Evolutionary conservation across 768 basidiomycete genomes (phyloP), one percentile per base, ranked within the genome.

Genomic region (Flagelloscypha sp.): DNA sequence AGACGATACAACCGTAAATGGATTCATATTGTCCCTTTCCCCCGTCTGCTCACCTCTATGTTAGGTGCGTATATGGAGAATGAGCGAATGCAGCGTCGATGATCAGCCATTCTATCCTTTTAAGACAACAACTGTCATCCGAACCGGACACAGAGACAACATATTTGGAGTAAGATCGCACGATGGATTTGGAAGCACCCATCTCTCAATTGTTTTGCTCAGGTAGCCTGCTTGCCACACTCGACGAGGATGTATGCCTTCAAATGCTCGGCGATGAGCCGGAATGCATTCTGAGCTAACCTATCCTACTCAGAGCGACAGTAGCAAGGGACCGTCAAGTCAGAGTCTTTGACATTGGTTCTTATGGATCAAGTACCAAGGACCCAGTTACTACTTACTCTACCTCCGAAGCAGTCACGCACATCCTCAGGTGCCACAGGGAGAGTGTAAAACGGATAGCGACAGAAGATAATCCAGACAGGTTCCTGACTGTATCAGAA

Each of bases 401-500:
- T 22, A 51, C 66, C 30, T 49, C 53, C 18, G 66, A 78, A 47
- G 58, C 71, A 20, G 70, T 68, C 35, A 60, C 64, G n/a, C 65
- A 66, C 16, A 52, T 75, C 7, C 55, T 90, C 19, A 65, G 66
- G 31, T 94, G 89, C 49, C 89, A 94, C 52, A 56, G 57, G 7
- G 61, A 68, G 44, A 68, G 84, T 12, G 82, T 82, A 12, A 93
- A 94, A 53, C 67, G 82, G 37, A 76, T 92, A 38, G 70, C 82
- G 15, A 81, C 83, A 4, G 84, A 89, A 52, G 74, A 84, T 23
- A 84, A 78, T 45, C 79, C 84, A 2, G 76, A 84, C 54, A 45
- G 74, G 27, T 88, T 88, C 53, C 54, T 88, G 17, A 78, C 85
- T 0, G 79, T 84, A n/a, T 68, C 74, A n/a, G 84, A 87, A 70